phyloP scores from a whole-genome alignment of 345 rosid genomes.

The Eucalyptus melliodora region DNA sequence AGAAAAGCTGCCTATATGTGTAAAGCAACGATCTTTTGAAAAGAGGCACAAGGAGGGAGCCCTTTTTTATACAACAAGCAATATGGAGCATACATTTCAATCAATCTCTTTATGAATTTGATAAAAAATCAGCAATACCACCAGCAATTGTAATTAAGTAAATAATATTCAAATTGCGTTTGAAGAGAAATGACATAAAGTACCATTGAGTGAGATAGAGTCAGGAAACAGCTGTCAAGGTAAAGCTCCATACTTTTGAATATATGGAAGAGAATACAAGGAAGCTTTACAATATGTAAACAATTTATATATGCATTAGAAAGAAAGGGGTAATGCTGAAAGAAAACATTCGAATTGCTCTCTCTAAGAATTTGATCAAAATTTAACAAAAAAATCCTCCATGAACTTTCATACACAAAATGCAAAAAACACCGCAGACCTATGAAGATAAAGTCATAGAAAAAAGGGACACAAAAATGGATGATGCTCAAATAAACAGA shows the following conservation, averaged over 20 bases:
- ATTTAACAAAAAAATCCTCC: not conserved
- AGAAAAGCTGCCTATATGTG: not conserved
- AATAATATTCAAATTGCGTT: not conserved
- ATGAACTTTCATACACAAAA: not conserved
- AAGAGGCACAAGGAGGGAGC: not conserved
- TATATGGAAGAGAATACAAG: not conserved
- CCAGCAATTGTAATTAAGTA: not conserved
- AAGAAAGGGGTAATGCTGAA: not conserved
- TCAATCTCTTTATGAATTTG: not conserved
- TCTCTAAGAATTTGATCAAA: not conserved
- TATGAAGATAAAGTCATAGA: not conserved
- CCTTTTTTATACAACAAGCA: not conserved
- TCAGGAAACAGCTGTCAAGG: not conserved
- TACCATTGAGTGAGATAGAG: not conserved
- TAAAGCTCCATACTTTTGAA: not conserved
- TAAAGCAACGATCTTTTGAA: not conserved
- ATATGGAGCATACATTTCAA: not conserved
- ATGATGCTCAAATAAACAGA: not conserved
- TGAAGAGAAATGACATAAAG: not conserved
- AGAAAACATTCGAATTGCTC: not conserved
- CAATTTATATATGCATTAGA: not conserved
- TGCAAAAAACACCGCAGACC: not conserved
- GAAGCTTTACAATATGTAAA: not conserved
- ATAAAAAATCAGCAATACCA: not conserved
- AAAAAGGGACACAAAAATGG: not conserved